These are phyloP conservation scores for Plectosphaerella cucumerina DNA, from an alignment of 2,329 filamentous ascomycete species.

Conservation along the genomic window DNA sequence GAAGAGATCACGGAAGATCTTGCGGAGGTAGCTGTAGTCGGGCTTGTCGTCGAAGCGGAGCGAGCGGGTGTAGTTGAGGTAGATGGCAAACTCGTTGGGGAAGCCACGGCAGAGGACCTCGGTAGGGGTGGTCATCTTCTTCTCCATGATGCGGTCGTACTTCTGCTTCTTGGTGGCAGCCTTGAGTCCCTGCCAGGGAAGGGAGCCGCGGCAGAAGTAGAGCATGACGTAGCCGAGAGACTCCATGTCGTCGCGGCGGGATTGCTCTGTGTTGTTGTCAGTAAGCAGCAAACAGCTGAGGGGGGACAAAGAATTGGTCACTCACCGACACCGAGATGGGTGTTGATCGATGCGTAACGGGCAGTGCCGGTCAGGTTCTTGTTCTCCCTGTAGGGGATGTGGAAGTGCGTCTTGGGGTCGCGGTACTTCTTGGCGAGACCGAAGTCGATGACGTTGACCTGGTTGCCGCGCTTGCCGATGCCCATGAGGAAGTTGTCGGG, in stretches of 20 bases:
- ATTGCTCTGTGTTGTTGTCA: constrained; percentile 76
- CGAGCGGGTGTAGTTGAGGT: constrained; percentile 97
- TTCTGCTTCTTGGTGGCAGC: constrained; percentile 99
- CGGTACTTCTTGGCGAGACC: constrained; percentile 99
- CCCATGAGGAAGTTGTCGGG: constrained; percentile 99
- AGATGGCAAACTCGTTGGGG: constrained; percentile 99
- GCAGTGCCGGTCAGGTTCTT: constrained; percentile 99
- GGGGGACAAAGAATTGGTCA: constrained; percentile 14
- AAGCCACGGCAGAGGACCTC: constrained; percentile 98
- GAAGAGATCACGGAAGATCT: constrained; percentile 99
- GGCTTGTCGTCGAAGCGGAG: constrained; percentile 99
- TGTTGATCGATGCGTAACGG: constrained; percentile 98
- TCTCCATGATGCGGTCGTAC: constrained; percentile 99
- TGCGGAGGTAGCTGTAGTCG: constrained; percentile 98
- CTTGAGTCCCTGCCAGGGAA: constrained; percentile 98
- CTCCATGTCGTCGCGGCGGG: constrained; percentile 98
- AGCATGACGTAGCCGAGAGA: constrained; percentile 99
- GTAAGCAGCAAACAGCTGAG: constrained; percentile 15
- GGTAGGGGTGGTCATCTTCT: constrained; percentile 99
- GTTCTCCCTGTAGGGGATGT: constrained; percentile 99
- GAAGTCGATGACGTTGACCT: constrained; percentile 99
- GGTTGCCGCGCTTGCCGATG: constrained; percentile 97
- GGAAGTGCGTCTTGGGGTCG: constrained; percentile 99
- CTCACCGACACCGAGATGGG: constrained; percentile 87
- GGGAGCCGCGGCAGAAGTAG: constrained; percentile 98